Percentiles rank a stretch among this genome's conserved stretches.
Conservation (phyloP, 1,284 basidiomycete genomes). For the Bjerkandera adusta region DNA sequence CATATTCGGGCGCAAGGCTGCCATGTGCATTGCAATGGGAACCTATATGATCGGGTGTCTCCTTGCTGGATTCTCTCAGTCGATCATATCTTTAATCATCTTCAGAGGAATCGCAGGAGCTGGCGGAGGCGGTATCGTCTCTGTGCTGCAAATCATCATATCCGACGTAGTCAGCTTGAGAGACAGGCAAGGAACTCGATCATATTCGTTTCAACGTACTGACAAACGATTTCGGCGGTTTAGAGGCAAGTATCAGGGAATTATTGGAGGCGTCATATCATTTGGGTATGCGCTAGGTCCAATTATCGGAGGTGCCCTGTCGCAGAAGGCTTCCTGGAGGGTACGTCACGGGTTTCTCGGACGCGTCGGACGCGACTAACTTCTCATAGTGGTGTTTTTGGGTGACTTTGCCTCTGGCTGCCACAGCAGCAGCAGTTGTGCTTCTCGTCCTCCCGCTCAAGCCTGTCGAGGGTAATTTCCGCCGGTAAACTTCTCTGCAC, state of each 20-base stretch:
- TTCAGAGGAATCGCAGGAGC: slow-evolving; percentile 68
- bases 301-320: slow-evolving; percentile 54
- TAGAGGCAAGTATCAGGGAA: slow-evolving; percentile 66
- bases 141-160: slow-evolving; percentile 64
- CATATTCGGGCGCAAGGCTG: slow-evolving; percentile 73
- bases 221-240: background rate
- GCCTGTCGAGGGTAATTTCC: slow-evolving; percentile 56
- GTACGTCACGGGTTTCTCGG: slow-evolving; percentile 37
- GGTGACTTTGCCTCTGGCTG: slow-evolving; percentile 62
- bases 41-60: slow-evolving; percentile 66
- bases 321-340: slow-evolving; percentile 60
- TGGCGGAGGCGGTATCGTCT: slow-evolving; percentile 67
- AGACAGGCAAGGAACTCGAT: slow-evolving; percentile 41
- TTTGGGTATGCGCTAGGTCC: slow-evolving; percentile 54
- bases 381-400: slow-evolving; percentile 59
- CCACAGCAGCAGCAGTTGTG: slow-evolving; percentile 51
- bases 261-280: slow-evolving; percentile 53
- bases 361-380: background rate
- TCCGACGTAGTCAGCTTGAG: slow-evolving; percentile 63
- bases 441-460: slow-evolving; percentile 65
- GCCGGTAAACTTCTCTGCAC: slow-evolving; percentile 28
- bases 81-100: slow-evolving; percentile 70
- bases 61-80: slow-evolving; percentile 56
- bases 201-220: background rate
- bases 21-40: slow-evolving; percentile 55